Base-by-base conservation (phyloP, 768 basidiomycete species). In the Boletellus sp. region DNA sequence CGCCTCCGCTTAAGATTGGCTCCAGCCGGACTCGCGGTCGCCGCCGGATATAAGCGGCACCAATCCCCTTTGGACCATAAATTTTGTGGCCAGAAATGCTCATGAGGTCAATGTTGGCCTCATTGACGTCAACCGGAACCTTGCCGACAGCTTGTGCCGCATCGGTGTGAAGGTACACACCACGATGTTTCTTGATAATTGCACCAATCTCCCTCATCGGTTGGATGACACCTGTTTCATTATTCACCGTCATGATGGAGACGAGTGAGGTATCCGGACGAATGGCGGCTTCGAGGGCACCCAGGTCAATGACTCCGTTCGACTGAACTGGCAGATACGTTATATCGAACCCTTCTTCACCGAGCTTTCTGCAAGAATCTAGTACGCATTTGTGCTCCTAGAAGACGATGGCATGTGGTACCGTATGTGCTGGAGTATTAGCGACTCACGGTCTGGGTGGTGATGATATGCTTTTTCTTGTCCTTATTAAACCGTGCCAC, bases 371-470 rank as follows among this genome's bases (percentile, higher is more conserved):
- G 73, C 94, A 98, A 4, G 95, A 98, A 69, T 99, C 96, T 42
- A 98, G 79, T 0, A 99, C 96, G 66, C 96, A 99, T 77, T 99
- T 99, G 72, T 99, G 96, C 69, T 99, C 96, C 87, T 94, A 41
- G 20, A 53, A 41, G 42, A 58, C n/a, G 34, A 28, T 37, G 32
- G 42, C 45, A 51, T 23, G 40, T 39, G 37, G 48, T 34, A 42
- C 22, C 41, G 31, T 11, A 37, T 33, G 12, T 5, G 31, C 40
- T 45, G 34, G 38, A 47, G 22, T 4, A 20, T 16, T 23, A 16
- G 33, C 9, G 26, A 74, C 84, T 60, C 45, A 93, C 93, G 4
- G 94, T 97, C 64, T 96, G 94, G 0, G 87, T 87, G 3, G 94
- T 97, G 56, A 97, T 95, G 38, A 99, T 78, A 64, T 99, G 96